A percentile compares a stretch with the other conserved stretches of the same genome.
These are phyloP conservation scores for Metschnikowia reukaufii DNA, from an alignment of 805 yeast species.

Conservation along the genomic window DNA sequence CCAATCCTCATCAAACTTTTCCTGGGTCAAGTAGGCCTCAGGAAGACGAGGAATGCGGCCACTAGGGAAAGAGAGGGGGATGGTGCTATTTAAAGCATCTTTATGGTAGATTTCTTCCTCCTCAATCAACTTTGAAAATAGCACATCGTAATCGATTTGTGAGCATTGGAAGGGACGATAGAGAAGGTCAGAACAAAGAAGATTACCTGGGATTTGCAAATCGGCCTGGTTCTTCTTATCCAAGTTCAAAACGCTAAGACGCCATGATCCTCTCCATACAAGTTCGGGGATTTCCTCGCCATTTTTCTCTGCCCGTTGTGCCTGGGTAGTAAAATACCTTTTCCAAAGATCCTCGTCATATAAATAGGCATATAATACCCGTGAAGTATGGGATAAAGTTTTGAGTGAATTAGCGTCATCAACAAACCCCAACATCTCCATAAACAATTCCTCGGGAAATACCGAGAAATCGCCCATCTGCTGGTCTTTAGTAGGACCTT, in stretches of 20 bases:
- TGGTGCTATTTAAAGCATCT: conserved; percentile 17
- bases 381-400: conserved; percentile 57
- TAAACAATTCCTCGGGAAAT: conserved; percentile 64
- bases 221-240: conserved; percentile 40
- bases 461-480: conserved; percentile 54
- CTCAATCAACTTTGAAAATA: conserved; percentile 49
- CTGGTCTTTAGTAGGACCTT: conserved; percentile 20
- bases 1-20: conserved; percentile 47
- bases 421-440: conserved; percentile 52
- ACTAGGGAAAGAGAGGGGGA: conserved; percentile 23
- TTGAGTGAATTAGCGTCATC: conserved; percentile 48
- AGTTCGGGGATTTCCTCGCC: conserved; percentile 17
- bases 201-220: conserved; percentile 46
- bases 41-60: conserved; percentile 54
- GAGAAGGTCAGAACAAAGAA: conserved; percentile 72
- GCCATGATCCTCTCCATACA: conserved; percentile 81
- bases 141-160: conserved; percentile 55
- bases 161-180: conserved; percentile 84
- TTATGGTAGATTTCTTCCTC: conserved; percentile 42
- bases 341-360: conserved; percentile 86
- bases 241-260: conserved; percentile 53
- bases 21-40: conserved; percentile 44
- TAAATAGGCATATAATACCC: conserved; percentile 67
- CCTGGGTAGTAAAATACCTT: conserved; percentile 41
- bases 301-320: conserved; percentile 11